These are phyloP conservation scores for Prunus davidiana DNA, from an alignment of 306 rosid genomes.

Conservation along the genomic window DNA sequence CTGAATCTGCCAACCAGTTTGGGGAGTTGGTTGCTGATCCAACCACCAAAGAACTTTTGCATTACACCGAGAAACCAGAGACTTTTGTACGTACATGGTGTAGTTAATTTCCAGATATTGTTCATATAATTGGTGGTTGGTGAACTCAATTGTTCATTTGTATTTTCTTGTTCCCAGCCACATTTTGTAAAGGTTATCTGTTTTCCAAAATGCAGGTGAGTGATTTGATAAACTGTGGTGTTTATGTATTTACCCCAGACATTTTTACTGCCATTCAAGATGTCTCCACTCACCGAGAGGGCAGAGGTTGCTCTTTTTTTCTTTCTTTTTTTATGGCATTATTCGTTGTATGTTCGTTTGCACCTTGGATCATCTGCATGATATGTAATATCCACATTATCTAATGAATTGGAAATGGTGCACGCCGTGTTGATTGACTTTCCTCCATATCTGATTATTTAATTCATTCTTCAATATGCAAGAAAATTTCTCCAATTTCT, in stretches of 20 bases:
- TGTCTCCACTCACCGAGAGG: conserved; percentile 66
- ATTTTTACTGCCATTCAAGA: conserved; percentile 61
- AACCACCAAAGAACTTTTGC: conserved; percentile 75
- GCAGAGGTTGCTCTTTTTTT: conserved; percentile 55
- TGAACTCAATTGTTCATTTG: background rate
- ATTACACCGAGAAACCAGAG: conserved; percentile 96
- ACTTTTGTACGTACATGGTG: conserved; percentile 40
- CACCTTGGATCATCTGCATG: background rate
- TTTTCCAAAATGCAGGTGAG: conserved; percentile 57
- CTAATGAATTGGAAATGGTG: background rate
- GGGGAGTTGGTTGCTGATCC: conserved; percentile 99
- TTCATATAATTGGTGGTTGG: conserved; percentile 8
- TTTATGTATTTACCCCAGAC: conserved; percentile 70
- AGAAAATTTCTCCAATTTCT: background rate
- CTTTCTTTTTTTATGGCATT: background rate
- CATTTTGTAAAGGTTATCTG: conserved; percentile 15
- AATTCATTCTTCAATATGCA: conserved; percentile 1
- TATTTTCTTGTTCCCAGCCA: conserved; percentile 12
- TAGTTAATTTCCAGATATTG: background rate
- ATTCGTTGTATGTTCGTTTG: conserved; percentile 1
- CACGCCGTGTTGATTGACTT: background rate
- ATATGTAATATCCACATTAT: background rate
- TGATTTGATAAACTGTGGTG: conserved; percentile 85
- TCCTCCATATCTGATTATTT: background rate
- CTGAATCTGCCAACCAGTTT: conserved; percentile 80